phyloP scores from a whole-genome alignment of 208 protist species.

The Trypanosoma lewisi region DNA sequence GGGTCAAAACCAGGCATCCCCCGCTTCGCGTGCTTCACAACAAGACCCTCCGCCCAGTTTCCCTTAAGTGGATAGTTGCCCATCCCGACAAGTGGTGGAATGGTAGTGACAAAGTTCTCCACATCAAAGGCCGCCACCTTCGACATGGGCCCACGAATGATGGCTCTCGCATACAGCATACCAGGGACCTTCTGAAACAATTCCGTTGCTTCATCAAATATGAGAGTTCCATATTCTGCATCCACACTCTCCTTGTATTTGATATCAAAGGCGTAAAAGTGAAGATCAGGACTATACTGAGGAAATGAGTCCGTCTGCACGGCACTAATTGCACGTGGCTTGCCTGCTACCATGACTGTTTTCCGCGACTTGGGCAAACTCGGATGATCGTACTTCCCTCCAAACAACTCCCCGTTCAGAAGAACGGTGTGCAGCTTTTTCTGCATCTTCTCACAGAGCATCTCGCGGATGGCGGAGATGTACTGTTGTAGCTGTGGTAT shows the following conservation, averaged over 20 bases:
- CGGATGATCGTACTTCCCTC: slow-evolving; percentile 86
- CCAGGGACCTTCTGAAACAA: slow-evolving; percentile 72
- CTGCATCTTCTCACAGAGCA: slow-evolving; percentile 36
- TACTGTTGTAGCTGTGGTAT: slow-evolving; percentile 63
- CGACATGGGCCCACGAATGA: slow-evolving; percentile 72
- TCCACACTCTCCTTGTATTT: slow-evolving; percentile 53
- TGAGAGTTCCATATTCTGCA: slow-evolving; percentile 47
- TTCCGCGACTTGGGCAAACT: slow-evolving; percentile 41
- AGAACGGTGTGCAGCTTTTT: slow-evolving; percentile 47
- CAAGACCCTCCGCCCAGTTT: slow-evolving; percentile 84
- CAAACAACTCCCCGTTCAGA: slow-evolving; percentile 85
- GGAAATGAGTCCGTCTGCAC: slow-evolving; percentile 81
- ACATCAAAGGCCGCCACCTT: slow-evolving; percentile 85
- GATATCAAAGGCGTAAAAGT: slow-evolving; percentile 89
- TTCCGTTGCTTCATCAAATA: slow-evolving; percentile 59
- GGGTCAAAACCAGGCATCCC: slow-evolving; percentile 59
- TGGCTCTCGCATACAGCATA: slow-evolving; percentile 71
- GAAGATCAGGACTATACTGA: slow-evolving; percentile 85
- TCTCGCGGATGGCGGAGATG: slow-evolving; percentile 32
- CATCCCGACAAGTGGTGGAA: slow-evolving; percentile 82
- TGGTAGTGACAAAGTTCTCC: slow-evolving; percentile 75
- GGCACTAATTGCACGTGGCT: slow-evolving; percentile 40
- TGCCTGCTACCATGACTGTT: slow-evolving; percentile 52
- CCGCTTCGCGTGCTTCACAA: slow-evolving; percentile 70
- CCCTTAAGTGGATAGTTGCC: slow-evolving; percentile 75